Evolutionary conservation across 2,329 filamentous ascomycete species (phyloP), one percentile per base, ranked within the genome.

Genomic region (Cercospora brassicicola): DNA sequence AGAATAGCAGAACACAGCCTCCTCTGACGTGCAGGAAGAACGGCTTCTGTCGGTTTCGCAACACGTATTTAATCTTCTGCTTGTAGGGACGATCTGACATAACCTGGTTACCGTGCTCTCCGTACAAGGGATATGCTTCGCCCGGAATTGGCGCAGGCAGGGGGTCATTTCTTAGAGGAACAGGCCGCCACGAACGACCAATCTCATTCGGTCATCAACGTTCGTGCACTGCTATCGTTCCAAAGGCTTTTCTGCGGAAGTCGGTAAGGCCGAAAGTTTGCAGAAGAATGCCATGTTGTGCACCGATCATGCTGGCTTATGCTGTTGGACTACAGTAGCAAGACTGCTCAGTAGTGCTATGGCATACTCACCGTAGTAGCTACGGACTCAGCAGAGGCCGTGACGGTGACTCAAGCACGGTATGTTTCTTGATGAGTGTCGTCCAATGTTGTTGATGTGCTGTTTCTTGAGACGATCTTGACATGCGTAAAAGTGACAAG

Each of bases 41-140:
- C 6, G n/a, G 51, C 31, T 57, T 64, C 45, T 51, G 45, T 23
- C 18, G 48, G 62, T n/a, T 56, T 28, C 26, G 45, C 28, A 59
- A 33, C 23, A 36, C 28, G 31, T 31, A 57, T n/a, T 31, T 26
- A 56, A 56, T 56, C 51, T 28, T 28, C 45, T 57, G 23, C 23
- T 31, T 31, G 36, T 31, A 64, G 33, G 10, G 30, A 9, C 31
- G 48, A 23, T 48, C 33, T 20, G 15, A 45, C 30, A 45, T 45
- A 53, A 57, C 62, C 62, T 64, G 51, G 62, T 48, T 18, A 64
- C 51, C 53, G 62, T 64, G 20, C 23, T 45, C 23, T 59, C 62
- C 62, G 62, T 57, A 26, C 62, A 59, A 59, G 62, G 62, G 53
- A 57, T n/a, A 59, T 57, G 62, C 31, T 23, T 64, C 51, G 26